A percentile compares a stretch with the other conserved stretches of the same genome.
These are phyloP conservation scores for Botryotinia globosa DNA, from an alignment of 2,329 filamentous ascomycete species.

Conservation along the genomic window DNA sequence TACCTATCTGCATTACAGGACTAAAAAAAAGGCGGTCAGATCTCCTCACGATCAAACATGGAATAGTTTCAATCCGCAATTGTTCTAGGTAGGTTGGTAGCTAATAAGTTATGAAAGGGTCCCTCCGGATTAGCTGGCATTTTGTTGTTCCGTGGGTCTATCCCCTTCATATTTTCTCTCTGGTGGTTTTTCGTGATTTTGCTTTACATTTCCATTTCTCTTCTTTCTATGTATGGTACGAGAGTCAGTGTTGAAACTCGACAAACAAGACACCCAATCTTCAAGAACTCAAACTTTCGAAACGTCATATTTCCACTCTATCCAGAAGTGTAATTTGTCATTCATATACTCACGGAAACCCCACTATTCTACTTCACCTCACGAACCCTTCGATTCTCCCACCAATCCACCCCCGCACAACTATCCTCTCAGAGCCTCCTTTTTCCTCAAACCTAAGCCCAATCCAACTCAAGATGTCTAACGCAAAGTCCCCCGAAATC, in stretches of 20 bases:
- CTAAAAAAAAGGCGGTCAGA: slow-evolving; percentile 19
- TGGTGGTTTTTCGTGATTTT: background rate
- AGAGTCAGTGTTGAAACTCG: background rate
- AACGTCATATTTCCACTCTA: background rate
- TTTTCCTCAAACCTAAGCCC: background rate
- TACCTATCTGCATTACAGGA: background rate
- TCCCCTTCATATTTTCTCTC: background rate
- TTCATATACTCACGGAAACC: background rate
- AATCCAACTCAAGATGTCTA: slow-evolving; percentile 48
- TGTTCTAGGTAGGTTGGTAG: slow-evolving; percentile 10
- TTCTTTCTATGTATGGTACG: background rate
- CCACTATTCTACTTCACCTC: background rate
- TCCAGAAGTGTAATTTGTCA: background rate
- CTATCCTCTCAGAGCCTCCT: background rate
- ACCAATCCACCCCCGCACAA: slow-evolving; percentile 4
- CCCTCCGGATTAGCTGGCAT: slow-evolving; percentile 17
- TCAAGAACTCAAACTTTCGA: background rate
- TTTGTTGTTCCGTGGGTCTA: slow-evolving; percentile 19
- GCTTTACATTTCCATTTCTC: background rate
- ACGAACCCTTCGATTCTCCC: background rate
- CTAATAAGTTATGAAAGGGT: slow-evolving; percentile 4
- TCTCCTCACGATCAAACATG: background rate
- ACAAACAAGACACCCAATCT: background rate
- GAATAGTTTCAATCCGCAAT: slow-evolving; percentile 21
- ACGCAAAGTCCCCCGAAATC: slow-evolving; percentile 57